phyloP scores from a whole-genome alignment of 2,329 filamentous ascomycete species.

The Myotisia sp. region DNA sequence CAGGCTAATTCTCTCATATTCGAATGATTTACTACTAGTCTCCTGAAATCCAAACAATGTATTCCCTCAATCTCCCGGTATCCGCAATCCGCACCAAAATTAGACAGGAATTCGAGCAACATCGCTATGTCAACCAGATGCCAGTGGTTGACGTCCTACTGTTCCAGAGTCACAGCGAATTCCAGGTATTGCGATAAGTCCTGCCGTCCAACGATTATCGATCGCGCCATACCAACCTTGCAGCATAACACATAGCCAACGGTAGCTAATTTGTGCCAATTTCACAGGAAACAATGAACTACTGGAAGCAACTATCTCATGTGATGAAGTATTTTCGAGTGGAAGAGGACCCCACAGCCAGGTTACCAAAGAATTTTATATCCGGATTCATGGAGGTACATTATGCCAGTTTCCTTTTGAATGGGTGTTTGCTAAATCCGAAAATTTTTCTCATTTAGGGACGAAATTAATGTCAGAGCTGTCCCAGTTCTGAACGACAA shows the following conservation, averaged over 20 bases:
- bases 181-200: slow-evolving; percentile 54
- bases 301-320: slow-evolving; percentile 94
- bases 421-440: slow-evolving; percentile 8
- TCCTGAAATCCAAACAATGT: slow-evolving; percentile 94
- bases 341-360: slow-evolving; percentile 63
- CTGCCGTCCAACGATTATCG: background rate
- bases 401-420: slow-evolving; percentile 6
- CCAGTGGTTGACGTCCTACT: slow-evolving; percentile 77
- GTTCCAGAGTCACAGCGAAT: slow-evolving; percentile 83
- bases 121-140: slow-evolving; percentile 84
- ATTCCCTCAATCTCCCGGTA: slow-evolving; percentile 78
- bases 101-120: slow-evolving; percentile 89
- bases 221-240: too few species aligned
- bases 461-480: slow-evolving; percentile 2
- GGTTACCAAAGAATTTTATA: slow-evolving; percentile 81
- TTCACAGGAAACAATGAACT: slow-evolving; percentile 86
- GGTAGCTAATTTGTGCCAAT: slow-evolving; percentile 8
- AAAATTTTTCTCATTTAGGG: slow-evolving; percentile 3
- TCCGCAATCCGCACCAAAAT: slow-evolving; percentile 82
- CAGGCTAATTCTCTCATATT: background rate
- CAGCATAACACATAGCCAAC: too few species aligned
- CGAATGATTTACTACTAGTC: slow-evolving; percentile 43
- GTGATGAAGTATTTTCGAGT: slow-evolving; percentile 93
- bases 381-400: slow-evolving; percentile 84
- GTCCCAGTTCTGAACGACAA: too few species aligned